Evolutionary conservation across 805 yeast genomes (phyloP), one percentile per base, ranked within the genome.

Genomic region (Wickerhamiella sergipiensis): DNA sequence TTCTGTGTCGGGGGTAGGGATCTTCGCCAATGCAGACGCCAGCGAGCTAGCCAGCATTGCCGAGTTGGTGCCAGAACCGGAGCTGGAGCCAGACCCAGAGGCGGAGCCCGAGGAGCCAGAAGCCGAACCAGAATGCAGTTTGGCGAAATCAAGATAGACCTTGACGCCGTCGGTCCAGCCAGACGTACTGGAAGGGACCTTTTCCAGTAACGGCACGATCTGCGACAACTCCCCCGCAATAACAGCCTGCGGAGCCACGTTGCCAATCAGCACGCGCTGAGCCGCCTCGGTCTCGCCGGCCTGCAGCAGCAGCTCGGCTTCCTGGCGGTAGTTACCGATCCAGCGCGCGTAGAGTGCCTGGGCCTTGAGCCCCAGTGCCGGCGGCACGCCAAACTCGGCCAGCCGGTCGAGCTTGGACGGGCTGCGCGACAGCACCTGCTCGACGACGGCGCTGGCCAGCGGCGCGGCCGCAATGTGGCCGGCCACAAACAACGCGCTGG

Each of bases 201-300:
- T 49, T 43, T 61, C 57, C 10, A 70, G 50, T 9, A 66, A 45
- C 6, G 52, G 57, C 18, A 45, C 48, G 12, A 68, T 51, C 13
- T 49, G 49, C 18, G 44, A 55, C 6, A 57, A 47, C 13, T 63
- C 66, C 51, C 75, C 73, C n/a, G 75, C 70, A 15, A 81, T 74
- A 1, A 89, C 77, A 2, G 81, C 75, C 13, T 66, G 63, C 8
- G 97, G 97, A 0, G 90, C 97, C 29, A 87, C 82, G 2, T 71
- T 63, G 1, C 68, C 61, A 8, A 80, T 58, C 3, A 85, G 65
- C 0, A 78, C 67, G 1, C 66, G 61, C 59, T 85, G 92, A 0
- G 95, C 95, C 40, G 77, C 79, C 0, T 66, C 70, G 69, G 76
- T 77, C 47, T 74, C 63, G 10, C 69, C 71, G 0, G 95, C 95